Percentiles rank a stretch among this genome's conserved stretches.
Evolutionary conservation across 805 yeast species (phyloP).

Genomic region (Komagataella mondaviorum): DNA sequence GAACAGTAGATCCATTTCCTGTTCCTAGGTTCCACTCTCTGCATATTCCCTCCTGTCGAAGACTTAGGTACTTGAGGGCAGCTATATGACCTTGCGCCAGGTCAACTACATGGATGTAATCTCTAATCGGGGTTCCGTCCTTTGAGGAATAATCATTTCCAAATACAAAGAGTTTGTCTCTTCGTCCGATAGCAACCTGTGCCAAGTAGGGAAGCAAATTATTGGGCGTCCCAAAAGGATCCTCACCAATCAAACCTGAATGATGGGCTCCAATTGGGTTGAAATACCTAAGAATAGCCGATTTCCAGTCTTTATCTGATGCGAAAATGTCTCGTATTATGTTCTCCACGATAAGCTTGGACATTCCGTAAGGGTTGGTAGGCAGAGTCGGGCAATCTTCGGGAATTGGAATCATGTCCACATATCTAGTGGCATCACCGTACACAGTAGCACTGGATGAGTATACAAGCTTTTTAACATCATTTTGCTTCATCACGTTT

Average conservation of each 20-base stretch:
- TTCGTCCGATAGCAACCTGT: slow-evolving; percentile 64
- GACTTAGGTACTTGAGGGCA: slow-evolving; percentile 42
- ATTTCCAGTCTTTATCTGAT: slow-evolving; percentile 32
- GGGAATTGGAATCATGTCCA: slow-evolving; percentile 65
- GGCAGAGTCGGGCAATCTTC: slow-evolving; percentile 67
- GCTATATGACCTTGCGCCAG: slow-evolving; percentile 68
- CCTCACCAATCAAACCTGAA: slow-evolving; percentile 69
- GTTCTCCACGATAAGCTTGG: slow-evolving; percentile 54
- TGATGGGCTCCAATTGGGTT: slow-evolving; percentile 85
- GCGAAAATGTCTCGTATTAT: slow-evolving; percentile 40
- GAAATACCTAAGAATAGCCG: slow-evolving; percentile 63
- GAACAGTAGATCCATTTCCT: slow-evolving; percentile 68
- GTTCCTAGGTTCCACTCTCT: slow-evolving; percentile 81
- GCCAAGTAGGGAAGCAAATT: slow-evolving; percentile 65
- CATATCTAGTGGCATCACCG: slow-evolving; percentile 67
- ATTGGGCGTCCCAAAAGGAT: slow-evolving; percentile 67
- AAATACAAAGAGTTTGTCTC: slow-evolving; percentile 52
- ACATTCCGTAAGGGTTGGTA: slow-evolving; percentile 66
- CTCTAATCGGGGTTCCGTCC: slow-evolving; percentile 76
- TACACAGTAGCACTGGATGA: slow-evolving; percentile 76
- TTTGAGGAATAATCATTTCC: slow-evolving; percentile 60
- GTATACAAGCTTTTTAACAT: slow-evolving; percentile 48
- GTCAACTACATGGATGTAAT: slow-evolving; percentile 72
- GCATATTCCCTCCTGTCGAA: slow-evolving; percentile 31
- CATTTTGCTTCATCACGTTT: slow-evolving; percentile 30